Evolutionary conservation across 78 protist genomes (phyloP).

Genomic region (Chrysochromulina parva): DNA sequence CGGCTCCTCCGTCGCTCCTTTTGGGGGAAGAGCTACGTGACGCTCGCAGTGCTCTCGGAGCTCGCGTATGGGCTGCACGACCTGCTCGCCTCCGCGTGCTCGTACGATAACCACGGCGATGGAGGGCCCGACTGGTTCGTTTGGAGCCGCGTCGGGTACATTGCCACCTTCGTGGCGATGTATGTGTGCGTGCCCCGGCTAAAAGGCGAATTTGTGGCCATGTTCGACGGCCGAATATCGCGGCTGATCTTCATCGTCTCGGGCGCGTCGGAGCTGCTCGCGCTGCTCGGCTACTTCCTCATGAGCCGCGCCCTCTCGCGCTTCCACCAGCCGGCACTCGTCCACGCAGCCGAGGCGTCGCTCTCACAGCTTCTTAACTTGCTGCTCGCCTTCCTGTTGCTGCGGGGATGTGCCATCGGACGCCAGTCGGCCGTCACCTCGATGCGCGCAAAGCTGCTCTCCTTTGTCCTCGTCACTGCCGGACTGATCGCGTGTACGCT

Average conservation of each 20-base stretch:
- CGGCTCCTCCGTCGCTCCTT: neutral
- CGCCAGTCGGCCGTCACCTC: neutral
- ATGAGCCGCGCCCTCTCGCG: neutral
- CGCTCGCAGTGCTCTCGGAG: neutral
- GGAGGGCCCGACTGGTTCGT: neutral
- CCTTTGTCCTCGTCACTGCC: neutral
- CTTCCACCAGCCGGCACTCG: neutral
- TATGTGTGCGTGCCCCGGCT: no score
- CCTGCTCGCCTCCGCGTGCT: neutral
- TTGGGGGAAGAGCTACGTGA: neutral
- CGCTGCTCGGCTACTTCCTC: neutral
- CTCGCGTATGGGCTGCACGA: neutral
- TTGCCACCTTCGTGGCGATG: neutral
- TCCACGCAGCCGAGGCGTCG: slow-evolving; percentile 25
- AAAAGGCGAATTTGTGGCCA: no score
- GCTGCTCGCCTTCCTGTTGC: neutral
- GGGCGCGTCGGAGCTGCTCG: neutral
- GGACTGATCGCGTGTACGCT: neutral
- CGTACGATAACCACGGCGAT: neutral
- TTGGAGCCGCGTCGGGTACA: neutral
- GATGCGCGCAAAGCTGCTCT: neutral
- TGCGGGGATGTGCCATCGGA: neutral
- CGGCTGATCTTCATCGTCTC: neutral
- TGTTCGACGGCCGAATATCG: no score
- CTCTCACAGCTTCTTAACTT: neutral